Base-by-base conservation (phyloP, 83 land plant species). In the Picea abies region DNA sequence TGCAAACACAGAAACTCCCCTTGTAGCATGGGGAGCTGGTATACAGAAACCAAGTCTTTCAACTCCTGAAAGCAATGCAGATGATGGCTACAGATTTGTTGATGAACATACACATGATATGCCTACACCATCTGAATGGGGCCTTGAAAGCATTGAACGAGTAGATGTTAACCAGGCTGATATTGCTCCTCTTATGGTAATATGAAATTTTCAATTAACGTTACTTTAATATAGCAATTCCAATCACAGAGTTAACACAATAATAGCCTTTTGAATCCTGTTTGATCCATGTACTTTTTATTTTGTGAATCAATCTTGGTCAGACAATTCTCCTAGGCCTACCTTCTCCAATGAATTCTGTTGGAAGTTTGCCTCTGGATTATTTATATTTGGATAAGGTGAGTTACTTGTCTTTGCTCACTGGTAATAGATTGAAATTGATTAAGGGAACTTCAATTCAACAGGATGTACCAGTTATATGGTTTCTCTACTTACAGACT, bases 1-100 rank as follows among this genome's bases (percentile, higher is more conserved):
- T 62, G 72, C 94, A 72, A 92, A 92, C 80, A 97, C 99, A 73
- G 98, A 97, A 63, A 95, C 98, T n/a, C 99, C 99, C 26, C 91
- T 97, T 76, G 99, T 97, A 79, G 98, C 85, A 79, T 97, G 99
- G 99, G 99, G 99, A 84, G 95, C 99, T 70, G 99, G 99, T 69
- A 84, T 97, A 65, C 89, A 90, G 80, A 80, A 83, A 84, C 99
- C 99, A 19, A 90, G 83, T 63, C 84, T 79, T 78, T 63, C 88
- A 37, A 86, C 83, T 29, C 79, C 84, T 58, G 85, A 78, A 72
- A 83, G 86, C 69, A 86, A 88, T 78, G 58, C 44, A 66, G 93
- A 93, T 88, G 83, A 84, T 89, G 88, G 84, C 62, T 80, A 81
- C 23, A 93, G 82, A 78, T 97, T 97, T 87, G 93, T 93, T 58